A percentile compares a stretch with the other conserved stretches of the same genome.
Evolutionary conservation across 805 yeast species (phyloP).

Genomic region (Debaryomyces castellii): DNA sequence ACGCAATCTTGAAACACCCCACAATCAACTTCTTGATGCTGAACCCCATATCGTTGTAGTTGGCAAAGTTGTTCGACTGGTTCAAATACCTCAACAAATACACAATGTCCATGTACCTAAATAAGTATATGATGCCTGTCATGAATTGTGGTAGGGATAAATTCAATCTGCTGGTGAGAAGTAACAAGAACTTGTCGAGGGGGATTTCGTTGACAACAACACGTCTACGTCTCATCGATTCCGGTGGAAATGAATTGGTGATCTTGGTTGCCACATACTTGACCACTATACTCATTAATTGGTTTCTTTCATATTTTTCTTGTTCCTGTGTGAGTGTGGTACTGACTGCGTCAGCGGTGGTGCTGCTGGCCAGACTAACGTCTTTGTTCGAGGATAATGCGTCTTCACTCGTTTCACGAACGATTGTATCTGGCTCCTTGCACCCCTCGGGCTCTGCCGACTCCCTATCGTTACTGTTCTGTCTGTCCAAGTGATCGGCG

Average conservation of each 20-base stretch:
- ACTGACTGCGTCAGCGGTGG: background rate
- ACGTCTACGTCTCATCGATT: conserved; percentile 18
- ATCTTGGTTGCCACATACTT: conserved; percentile 44
- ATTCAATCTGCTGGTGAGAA: conserved; percentile 37
- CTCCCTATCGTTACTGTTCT: background rate
- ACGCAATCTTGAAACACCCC: conserved; percentile 41
- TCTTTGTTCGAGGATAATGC: background rate
- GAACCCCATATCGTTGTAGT: conserved; percentile 44
- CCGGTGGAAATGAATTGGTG: conserved; percentile 44
- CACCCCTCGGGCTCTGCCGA: conserved; percentile 20
- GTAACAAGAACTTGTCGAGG: conserved; percentile 38
- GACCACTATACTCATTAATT: conserved; percentile 42
- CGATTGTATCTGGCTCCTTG: conserved; percentile 5
- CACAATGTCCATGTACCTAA: conserved; percentile 47
- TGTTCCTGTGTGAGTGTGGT: conserved; percentile 15
- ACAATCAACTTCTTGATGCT: conserved; percentile 39
- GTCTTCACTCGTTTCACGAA: background rate
- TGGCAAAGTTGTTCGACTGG: conserved; percentile 44
- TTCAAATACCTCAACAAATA: conserved; percentile 44
- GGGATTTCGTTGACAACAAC: conserved; percentile 27
- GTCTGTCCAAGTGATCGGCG: background rate
- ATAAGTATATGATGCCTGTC: conserved; percentile 41
- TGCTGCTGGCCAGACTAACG: background rate
- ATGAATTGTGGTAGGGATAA: conserved; percentile 35
- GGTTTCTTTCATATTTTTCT: conserved; percentile 31